phyloP scores from a whole-genome alignment of 305 asterid genomes.

The Rubia peregrina region DNA sequence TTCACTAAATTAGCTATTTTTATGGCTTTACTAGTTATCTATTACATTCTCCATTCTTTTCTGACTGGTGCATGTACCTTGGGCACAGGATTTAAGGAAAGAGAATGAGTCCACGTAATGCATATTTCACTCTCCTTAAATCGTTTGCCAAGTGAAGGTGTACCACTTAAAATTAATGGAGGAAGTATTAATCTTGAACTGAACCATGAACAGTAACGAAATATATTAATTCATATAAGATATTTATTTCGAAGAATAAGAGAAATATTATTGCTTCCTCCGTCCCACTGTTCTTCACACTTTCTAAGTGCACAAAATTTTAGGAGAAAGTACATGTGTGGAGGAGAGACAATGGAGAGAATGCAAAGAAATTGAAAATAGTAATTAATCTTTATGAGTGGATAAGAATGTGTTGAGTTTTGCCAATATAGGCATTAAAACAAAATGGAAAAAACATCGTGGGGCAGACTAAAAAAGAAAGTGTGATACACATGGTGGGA shows the following conservation, averaged over 20 bases:
- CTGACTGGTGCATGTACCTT: background rate
- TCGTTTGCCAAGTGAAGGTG: no score
- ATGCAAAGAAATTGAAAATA: no score
- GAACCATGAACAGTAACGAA: no score
- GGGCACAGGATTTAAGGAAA: background rate
- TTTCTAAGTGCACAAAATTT: background rate
- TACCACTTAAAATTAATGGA: no score
- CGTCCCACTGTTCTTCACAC: background rate
- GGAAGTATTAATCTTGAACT: background rate
- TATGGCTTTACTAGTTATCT: constrained; percentile 3
- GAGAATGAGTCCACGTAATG: background rate
- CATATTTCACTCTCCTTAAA: background rate
- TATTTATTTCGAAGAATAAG: background rate
- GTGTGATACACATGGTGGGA: no score
- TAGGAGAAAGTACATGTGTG: background rate
- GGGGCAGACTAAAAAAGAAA: no score
- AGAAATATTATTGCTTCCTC: background rate
- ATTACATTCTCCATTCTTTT: background rate
- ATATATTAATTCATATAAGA: background rate
- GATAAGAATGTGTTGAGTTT: no score
- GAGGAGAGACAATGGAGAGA: no score
- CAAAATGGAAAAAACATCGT: no score
- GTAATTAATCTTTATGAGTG: no score
- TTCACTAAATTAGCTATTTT: background rate
- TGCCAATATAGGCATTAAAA: no score